Percentiles rank a stretch among this genome's conserved stretches.
Conservation (phyloP, 2,329 filamentous ascomycete species). For the Ophiostoma novo-ulmi region DNA sequence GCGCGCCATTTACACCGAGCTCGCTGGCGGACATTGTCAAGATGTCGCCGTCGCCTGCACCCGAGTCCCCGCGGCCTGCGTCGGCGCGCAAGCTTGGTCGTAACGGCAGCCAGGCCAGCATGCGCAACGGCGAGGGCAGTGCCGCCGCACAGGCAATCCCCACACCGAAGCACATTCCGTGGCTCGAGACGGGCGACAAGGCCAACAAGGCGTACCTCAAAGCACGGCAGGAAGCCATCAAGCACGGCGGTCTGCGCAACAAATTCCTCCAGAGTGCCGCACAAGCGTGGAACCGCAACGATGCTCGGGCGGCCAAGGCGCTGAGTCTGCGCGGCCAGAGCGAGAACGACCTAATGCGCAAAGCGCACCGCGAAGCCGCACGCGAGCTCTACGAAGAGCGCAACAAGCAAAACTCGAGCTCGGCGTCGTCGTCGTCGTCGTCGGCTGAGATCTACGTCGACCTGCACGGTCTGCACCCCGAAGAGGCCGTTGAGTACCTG, state of each 20-base stretch:
- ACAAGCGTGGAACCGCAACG: conserved; percentile 97
- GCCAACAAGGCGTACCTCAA: conserved; percentile 94
- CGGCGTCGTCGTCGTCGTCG: conserved; percentile 19
- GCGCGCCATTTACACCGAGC: conserved; percentile 50
- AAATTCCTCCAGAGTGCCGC: conserved; percentile 93
- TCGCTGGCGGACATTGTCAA: conserved; percentile 92
- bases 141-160: conserved; percentile 77
- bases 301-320: conserved; percentile 91
- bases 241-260: conserved; percentile 91
- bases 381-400: conserved; percentile 88
- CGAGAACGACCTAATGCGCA: conserved; percentile 95
- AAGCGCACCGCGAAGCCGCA: conserved; percentile 91
- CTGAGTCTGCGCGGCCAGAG: conserved; percentile 90
- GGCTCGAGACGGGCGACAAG: conserved; percentile 87
- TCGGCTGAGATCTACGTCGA: conserved; percentile 80
- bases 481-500: conserved; percentile 92
- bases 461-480: conserved; percentile 94
- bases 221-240: conserved; percentile 90
- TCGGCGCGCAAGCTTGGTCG: conserved; percentile 54
- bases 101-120: conserved; percentile 60
- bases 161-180: conserved; percentile 86
- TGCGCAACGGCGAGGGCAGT: conserved; percentile 70
- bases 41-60: conserved; percentile 82
- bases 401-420: conserved; percentile 59
- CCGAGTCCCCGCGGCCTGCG: conserved; percentile 51